Percentiles rank a stretch among this genome's conserved stretches.
Conservation (phyloP, 768 basidiomycete species). For the Mycena polygramma region DNA sequence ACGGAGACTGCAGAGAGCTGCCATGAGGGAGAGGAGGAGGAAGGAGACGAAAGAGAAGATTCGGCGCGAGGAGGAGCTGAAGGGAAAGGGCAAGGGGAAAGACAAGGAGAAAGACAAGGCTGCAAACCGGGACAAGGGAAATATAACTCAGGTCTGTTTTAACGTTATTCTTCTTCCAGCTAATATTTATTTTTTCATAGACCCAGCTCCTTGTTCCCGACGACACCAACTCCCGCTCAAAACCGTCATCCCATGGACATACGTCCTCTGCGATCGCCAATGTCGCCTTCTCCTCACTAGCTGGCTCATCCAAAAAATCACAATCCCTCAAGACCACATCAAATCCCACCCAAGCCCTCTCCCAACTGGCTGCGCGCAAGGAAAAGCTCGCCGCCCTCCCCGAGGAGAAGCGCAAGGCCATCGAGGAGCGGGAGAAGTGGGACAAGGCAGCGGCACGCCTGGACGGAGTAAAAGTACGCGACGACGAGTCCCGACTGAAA, state of each 20-base stretch:
- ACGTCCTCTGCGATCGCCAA: slow-evolving; percentile 64
- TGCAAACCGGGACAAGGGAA: slow-evolving; percentile 56
- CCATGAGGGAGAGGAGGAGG: slow-evolving; percentile 86
- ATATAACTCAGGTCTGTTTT: slow-evolving; percentile 66
- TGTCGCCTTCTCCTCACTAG: slow-evolving; percentile 76
- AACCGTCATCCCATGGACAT: slow-evolving; percentile 44
- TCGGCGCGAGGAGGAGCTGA: slow-evolving; percentile 70
- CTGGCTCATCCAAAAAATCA: slow-evolving; percentile 67
- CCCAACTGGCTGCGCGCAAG: slow-evolving; percentile 82
- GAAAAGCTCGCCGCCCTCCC: slow-evolving; percentile 82
- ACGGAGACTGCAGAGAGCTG: slow-evolving; percentile 79
- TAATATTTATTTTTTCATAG: slow-evolving; percentile 50
- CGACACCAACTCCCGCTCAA: slow-evolving; percentile 43
- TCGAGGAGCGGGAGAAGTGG: slow-evolving; percentile 90
- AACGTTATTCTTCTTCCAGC: slow-evolving; percentile 4
- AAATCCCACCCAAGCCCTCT: slow-evolving; percentile 89
- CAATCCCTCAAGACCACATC: slow-evolving; percentile 76
- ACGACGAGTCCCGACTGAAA: slow-evolving; percentile 87
- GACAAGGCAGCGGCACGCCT: slow-evolving; percentile 89
- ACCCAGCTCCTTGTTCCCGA: slow-evolving; percentile 82
- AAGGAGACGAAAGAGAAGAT: slow-evolving; percentile 91
- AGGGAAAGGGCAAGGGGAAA: slow-evolving; percentile 63
- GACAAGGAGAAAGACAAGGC: slow-evolving; percentile 51
- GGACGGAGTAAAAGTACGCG: slow-evolving; percentile 92
- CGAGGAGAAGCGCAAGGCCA: slow-evolving; percentile 84